phyloP scores from a whole-genome alignment of 768 basidiomycete species.

The Suillus clintonianus region DNA sequence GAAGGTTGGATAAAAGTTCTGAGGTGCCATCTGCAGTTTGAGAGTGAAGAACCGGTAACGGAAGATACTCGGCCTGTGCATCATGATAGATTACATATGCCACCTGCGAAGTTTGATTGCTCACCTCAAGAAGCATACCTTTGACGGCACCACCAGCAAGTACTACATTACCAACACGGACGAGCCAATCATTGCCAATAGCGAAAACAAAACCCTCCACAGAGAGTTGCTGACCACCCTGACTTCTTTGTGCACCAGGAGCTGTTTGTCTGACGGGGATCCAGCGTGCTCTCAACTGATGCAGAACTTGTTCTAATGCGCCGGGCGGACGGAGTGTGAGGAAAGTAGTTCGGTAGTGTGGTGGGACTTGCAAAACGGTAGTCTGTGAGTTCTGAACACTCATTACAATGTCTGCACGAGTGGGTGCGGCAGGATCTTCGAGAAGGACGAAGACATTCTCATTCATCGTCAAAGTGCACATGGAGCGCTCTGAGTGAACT shows the following conservation, averaged over 20 bases:
- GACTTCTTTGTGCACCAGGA: slow-evolving; percentile 43
- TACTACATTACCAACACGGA: slow-evolving; percentile 77
- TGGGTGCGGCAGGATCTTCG: slow-evolving; percentile 75
- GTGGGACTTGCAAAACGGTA: slow-evolving; percentile 26
- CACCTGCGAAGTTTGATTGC: slow-evolving; percentile 8
- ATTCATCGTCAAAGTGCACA: slow-evolving; percentile 78
- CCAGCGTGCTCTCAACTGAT: slow-evolving; percentile 78
- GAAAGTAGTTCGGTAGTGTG: slow-evolving; percentile 77
- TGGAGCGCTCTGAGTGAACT: slow-evolving; percentile 60
- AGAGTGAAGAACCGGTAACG: slow-evolving; percentile 67
- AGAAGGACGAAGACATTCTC: slow-evolving; percentile 79
- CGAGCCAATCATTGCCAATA: slow-evolving; percentile 82
- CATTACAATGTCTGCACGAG: slow-evolving; percentile 55
- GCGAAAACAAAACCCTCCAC: slow-evolving; percentile 76
- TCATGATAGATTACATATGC: background rate
- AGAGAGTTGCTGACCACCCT: slow-evolving; percentile 62
- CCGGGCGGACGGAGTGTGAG: slow-evolving; percentile 74
- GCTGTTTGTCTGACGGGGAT: slow-evolving; percentile 60
- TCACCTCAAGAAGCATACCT: slow-evolving; percentile 85
- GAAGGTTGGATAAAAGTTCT: slow-evolving; percentile 71
- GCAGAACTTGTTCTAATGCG: slow-evolving; percentile 72
- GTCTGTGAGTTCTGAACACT: slow-evolving; percentile 32
- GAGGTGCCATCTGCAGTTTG: slow-evolving; percentile 68
- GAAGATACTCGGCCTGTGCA: slow-evolving; percentile 77
- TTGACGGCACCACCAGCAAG: slow-evolving; percentile 73